Evolutionary conservation across 495 filamentous ascomycete genomes (phyloP).

Genomic region (Glonium stellatum): DNA sequence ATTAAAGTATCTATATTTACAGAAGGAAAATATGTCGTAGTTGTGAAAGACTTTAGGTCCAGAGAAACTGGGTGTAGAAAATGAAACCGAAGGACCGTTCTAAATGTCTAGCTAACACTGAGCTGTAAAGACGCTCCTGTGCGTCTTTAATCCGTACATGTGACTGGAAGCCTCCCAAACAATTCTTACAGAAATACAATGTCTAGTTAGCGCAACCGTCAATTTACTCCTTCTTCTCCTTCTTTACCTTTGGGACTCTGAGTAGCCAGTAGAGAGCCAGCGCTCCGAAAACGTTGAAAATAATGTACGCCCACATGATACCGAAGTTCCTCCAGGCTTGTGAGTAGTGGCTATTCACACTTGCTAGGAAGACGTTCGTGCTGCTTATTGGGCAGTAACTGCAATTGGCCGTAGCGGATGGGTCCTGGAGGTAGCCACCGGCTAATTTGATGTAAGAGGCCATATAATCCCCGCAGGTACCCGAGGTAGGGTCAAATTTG

Average conservation of each 20-base stretch:
- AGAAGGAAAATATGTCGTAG: too few species aligned
- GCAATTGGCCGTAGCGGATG: slow-evolving; percentile 31
- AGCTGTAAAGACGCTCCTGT: too few species aligned
- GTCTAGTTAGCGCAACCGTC: too few species aligned
- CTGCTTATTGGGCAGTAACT: slow-evolving; percentile 31
- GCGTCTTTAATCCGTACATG: too few species aligned
- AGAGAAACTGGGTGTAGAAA: too few species aligned
- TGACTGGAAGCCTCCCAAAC: too few species aligned
- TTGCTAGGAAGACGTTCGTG: slow-evolving; percentile 36
- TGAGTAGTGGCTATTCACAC: slow-evolving; percentile 29
- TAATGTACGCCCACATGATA: slow-evolving; percentile 45
- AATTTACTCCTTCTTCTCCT: slow-evolving; percentile 22
- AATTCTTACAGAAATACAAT: too few species aligned
- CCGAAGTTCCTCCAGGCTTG: slow-evolving; percentile 40
- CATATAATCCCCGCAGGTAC: slow-evolving; percentile 36
- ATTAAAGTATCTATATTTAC: too few species aligned
- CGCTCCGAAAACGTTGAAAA: slow-evolving; percentile 37
- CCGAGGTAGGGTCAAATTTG: slow-evolving; percentile 28
- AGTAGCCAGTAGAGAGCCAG: slow-evolving; percentile 37
- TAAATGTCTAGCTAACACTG: too few species aligned
- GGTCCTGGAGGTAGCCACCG: slow-evolving; percentile 32
- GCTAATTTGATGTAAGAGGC: slow-evolving; percentile 16
- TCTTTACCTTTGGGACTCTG: slow-evolving; percentile 35
- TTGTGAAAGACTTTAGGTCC: too few species aligned
- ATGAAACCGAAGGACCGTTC: too few species aligned